Base-by-base conservation (phyloP, 345 rosid genomes). In the Populus davidiana region DNA sequence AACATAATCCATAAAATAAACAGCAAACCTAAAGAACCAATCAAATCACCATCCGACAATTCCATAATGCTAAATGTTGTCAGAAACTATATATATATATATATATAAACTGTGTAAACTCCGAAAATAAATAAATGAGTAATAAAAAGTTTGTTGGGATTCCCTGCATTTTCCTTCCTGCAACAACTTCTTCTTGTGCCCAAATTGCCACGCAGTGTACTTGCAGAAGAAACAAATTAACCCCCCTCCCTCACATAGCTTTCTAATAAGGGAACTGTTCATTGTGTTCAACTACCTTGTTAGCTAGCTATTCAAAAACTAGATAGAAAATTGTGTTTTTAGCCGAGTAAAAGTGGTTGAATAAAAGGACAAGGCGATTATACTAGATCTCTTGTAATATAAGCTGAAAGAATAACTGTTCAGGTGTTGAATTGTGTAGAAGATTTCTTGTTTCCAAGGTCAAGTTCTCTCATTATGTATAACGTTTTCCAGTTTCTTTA, bases 371-470 rank as follows among this genome's bases (percentile, higher is more conserved):
- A 62, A 76, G 69, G 71, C 44, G 52, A 33, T 27, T 16, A 5
- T 49, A 41, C 17, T 16, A 13, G 3, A 72, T 25, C 18, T 56
- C 65, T 13, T 36, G n/a, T 13, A 56, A 72, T 56, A n/a, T 12
- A 35, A 76, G 66, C 27, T 36, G 67, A 6, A 52, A 56, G 43
- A 56, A 56, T 56, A 27, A 56, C 63, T 9, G 25, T 10, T 79
- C 69, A 25, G 59, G 25, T 39, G 50, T 47, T 35, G 31, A 65
- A 74, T 59, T 61, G 82, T 8, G 66, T 43, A 49, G 39, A 43
- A 74, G 67, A 41, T 73, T 68, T 70, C 69, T 43, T 23, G 21
- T 79, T 16, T 54, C 35, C 81, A 11, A 85, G 84, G 83, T 75
- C 68, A 33, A 72, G 80, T 70, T 77, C 69, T 76, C 66, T 63